Evolutionary conservation across 805 yeast species (phyloP).

Genomic region (Brettanomyces custersianus): DNA sequence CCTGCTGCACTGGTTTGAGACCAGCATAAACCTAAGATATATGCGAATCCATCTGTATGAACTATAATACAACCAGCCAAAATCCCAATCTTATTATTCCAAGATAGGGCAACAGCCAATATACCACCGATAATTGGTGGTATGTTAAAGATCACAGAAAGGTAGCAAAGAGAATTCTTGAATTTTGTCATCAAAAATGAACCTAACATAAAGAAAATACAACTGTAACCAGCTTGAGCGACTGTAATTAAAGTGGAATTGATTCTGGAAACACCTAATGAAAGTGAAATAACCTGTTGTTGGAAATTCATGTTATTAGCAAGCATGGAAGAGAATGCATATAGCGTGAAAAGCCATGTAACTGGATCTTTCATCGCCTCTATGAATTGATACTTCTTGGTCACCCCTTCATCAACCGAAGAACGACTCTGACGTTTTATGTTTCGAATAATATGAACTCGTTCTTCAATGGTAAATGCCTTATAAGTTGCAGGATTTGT

Average conservation of each 20-base stretch:
- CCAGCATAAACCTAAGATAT: slow-evolving; percentile 21
- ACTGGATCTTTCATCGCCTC: slow-evolving; percentile 40
- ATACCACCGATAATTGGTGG: slow-evolving; percentile 38
- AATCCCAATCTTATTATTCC: slow-evolving; percentile 32
- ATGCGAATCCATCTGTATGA: slow-evolving; percentile 8
- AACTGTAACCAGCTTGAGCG: slow-evolving; percentile 16
- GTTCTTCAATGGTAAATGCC: slow-evolving; percentile 31
- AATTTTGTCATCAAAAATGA: slow-evolving; percentile 9
- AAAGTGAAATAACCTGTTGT: slow-evolving; percentile 10
- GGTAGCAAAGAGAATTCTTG: slow-evolving; percentile 18
- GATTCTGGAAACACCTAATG: slow-evolving; percentile 10
- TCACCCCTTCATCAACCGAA: slow-evolving; percentile 31
- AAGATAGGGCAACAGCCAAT: slow-evolving; percentile 32
- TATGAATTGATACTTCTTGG: slow-evolving; percentile 35
- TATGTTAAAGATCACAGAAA: slow-evolving; percentile 28
- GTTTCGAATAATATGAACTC: slow-evolving; percentile 30
- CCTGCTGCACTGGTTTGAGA: slow-evolving; percentile 33
- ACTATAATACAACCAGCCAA: slow-evolving; percentile 24
- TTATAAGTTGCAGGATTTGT: slow-evolving; percentile 41
- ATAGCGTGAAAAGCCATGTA: slow-evolving; percentile 28
- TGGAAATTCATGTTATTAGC: slow-evolving; percentile 16
- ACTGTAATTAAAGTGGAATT: slow-evolving; percentile 15
- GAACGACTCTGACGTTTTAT: slow-evolving; percentile 26
- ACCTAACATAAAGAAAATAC: slow-evolving; percentile 13
- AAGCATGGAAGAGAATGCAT: slow-evolving; percentile 13